Evolutionary conservation across 2,329 filamentous ascomycete genomes (phyloP), one percentile per base, ranked within the genome.

Genomic region (Penicillium sp.): DNA sequence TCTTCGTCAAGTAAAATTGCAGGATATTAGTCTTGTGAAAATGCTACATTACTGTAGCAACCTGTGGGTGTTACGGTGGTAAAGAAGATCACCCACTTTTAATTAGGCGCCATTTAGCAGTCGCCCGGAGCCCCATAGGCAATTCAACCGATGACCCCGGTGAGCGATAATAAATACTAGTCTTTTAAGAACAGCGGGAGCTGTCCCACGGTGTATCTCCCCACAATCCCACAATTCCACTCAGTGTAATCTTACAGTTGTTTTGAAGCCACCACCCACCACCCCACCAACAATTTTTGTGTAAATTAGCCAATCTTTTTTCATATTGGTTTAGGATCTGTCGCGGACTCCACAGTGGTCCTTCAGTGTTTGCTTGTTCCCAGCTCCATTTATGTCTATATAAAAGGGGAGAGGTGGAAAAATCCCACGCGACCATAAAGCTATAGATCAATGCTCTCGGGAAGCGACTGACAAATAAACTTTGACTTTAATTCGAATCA

Each of bases 141-240:
- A 43, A 55, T 55, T 33, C 56, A 50, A 55, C 45, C 49, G 49
- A 46, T 41, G 47, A 58, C 51, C 54, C 15, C 49, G 20, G 44
- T 18, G 25, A 45, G 44, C 15, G 25, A 45, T 18, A 25, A 33
- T 18, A 27, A 33, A 14, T 29, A 37, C 47, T 31, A 27, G 11
- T 48, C 1, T 51, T 20, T 47, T 20, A 27, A 20, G 29, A 47
- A 47, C 26, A 33, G 42, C 22, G 26, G 44, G 29, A 7, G 12
- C 46, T 46, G 31, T 42, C 52, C 48, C 52, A 54, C n/a, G 33
- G 18, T 25, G 42, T 54, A 42, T 46, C 15, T 20, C 41, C 52
- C 52, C 46, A 50, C 46, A 54, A 50, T 54, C 49, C 41, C 42
- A 47, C 26, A 27, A 40, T 42, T 12, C 37, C 33, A 49, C 45